A percentile compares a stretch with the other conserved stretches of the same genome.
Conservation (phyloP, 306 rosid species). For the Trifolium pratense region DNA sequence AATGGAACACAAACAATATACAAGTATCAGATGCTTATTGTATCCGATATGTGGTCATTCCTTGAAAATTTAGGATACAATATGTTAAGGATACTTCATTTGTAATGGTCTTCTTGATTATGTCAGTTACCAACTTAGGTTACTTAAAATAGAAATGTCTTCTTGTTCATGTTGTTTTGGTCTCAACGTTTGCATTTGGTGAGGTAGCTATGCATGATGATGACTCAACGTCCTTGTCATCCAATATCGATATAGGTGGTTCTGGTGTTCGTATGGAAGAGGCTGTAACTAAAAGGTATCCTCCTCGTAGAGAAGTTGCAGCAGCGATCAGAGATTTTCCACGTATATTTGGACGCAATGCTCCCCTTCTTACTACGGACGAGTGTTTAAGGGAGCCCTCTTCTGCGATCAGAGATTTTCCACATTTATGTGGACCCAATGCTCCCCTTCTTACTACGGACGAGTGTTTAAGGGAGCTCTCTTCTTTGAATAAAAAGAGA, state of each 20-base stretch:
- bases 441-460: constrained; percentile 48
- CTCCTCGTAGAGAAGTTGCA: constrained; percentile 69
- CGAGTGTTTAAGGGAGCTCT: constrained; percentile 28
- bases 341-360: constrained; percentile 69
- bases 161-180: neutral
- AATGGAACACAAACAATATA: neutral
- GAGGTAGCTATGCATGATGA: no score
- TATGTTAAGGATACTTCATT: neutral
- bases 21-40: neutral
- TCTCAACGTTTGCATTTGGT: neutral
- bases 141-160: constrained; percentile 6
- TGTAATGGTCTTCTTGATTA: constrained; percentile 8
- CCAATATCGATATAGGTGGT: no score
- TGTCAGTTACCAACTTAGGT: neutral
- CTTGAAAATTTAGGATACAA: neutral
- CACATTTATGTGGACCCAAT: constrained; percentile 72
- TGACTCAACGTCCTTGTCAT: no score
- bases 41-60: neutral
- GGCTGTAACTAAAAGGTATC: constrained; percentile 49
- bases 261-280: constrained; percentile 48
- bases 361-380: constrained; percentile 44
- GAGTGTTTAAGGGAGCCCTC: constrained; percentile 30
- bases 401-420: constrained; percentile 78
- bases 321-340: constrained; percentile 81
- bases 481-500: constrained; percentile 33